phyloP scores from a whole-genome alignment of 2,329 filamentous ascomycete genomes.

The Fusarium sp. region DNA sequence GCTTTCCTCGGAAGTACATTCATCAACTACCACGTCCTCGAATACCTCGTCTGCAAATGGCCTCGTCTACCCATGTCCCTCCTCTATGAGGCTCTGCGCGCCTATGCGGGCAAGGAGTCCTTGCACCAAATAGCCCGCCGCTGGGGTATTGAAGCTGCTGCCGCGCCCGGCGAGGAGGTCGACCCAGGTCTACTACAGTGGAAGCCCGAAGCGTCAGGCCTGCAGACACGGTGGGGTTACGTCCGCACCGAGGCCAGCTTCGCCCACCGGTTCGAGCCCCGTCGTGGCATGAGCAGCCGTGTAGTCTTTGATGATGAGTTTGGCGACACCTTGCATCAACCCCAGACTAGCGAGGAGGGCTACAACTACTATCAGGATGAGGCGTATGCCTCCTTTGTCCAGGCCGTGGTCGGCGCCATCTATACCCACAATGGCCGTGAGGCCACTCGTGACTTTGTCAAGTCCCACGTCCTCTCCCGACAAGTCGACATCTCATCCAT shows the following conservation, averaged over 20 bases:
- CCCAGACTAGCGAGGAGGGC: constrained; percentile 48
- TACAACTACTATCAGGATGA: constrained; percentile 80
- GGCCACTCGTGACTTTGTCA: constrained; percentile 86
- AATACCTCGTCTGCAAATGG: constrained; percentile 90
- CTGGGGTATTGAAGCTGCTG: constrained; percentile 95
- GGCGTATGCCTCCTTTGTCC: constrained; percentile 84
- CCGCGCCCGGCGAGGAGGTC: constrained; percentile 89
- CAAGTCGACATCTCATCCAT: constrained; percentile 82
- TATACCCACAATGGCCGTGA: constrained; percentile 88
- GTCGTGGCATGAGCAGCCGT: constrained; percentile 81
- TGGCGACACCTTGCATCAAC: constrained; percentile 70
- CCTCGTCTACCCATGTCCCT: constrained; percentile 93
- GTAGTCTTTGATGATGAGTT: constrained; percentile 90
- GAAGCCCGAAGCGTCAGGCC: constrained; percentile 64
- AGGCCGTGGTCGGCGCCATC: constrained; percentile 86
- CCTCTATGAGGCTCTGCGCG: constrained; percentile 87
- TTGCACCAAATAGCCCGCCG: constrained; percentile 82
- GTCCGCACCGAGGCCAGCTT: constrained; percentile 66
- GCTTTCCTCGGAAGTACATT: constrained; percentile 86
- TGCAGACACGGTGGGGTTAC: constrained; percentile 67
- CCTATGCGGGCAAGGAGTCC: constrained; percentile 83
- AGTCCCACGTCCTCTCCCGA: constrained; percentile 85
- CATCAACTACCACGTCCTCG: constrained; percentile 89
- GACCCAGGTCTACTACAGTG: constrained; percentile 94
- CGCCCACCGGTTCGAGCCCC: constrained; percentile 62